Base-by-base conservation (phyloP, 176 grass and related monocot species). In the Eleusine coracana region DNA sequence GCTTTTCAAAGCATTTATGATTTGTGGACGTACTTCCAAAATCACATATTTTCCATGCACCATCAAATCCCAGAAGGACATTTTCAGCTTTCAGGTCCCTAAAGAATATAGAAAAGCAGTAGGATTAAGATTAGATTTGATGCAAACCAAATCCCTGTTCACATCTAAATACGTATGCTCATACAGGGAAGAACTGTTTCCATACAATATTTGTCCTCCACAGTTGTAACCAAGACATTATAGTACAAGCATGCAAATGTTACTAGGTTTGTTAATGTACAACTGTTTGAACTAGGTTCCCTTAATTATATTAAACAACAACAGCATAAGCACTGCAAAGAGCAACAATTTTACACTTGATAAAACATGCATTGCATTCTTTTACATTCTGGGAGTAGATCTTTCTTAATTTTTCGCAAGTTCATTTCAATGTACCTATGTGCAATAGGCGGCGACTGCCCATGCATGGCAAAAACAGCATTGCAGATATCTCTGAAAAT, bases 41-140 rank as follows among this genome's bases (percentile, higher is more conserved):
- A 82, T 97, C 94, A 50, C 89, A 97, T 21, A 91, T 73, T 87
- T 97, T 97, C 89, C 91, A 97, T 79, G 86, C 87, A 87, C 94
- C 94, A 29, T 97, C 89, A 64, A 88, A 81, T 85, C 94, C 94
- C 87, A 93, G 89, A 86, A 97, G 89, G 80, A 97, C 91, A 89
- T 94, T 97, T 91, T 97, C 94, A 80, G 81, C 88, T 89, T 97
- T 97, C 36, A 91, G 39, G 71, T 97, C 91, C 85, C 94, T 97
- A 80, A 29, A 83, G 6, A 48, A 49, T 48, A 77, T 4, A 31
- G 16, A 75, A 92, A 71, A 79, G 25, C 66, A 50, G 29, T 54
- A 63, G 5, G 55, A 41, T 10, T 85, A 61, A 91, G 72, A 81
- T 25, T 18, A 42, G 8, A 29, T 38, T 8, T 78, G 31, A 54